These are phyloP conservation scores for Salicornia ramosissima DNA, from an alignment of 148 eudicot species.

Conservation along the genomic window DNA sequence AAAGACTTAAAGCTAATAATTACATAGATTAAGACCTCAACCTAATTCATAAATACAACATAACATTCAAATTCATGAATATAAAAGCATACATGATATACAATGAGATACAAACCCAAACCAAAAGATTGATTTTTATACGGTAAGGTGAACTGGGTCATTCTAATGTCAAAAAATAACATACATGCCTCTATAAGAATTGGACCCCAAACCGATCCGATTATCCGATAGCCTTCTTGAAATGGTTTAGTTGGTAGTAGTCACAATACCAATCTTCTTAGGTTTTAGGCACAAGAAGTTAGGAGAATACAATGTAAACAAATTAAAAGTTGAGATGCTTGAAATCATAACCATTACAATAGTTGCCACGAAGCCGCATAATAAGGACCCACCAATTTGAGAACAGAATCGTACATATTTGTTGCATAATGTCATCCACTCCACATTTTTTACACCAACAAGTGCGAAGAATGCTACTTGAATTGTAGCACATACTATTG, in stretches of 20 bases:
- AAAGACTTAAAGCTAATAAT: no score
- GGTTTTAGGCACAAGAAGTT: conserved; percentile 32
- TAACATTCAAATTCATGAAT: no score
- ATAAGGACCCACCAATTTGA: conserved; percentile 49
- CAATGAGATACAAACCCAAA: no score
- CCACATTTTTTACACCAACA: conserved; percentile 32
- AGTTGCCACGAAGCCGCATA: conserved; percentile 34
- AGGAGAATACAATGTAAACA: conserved; percentile 67
- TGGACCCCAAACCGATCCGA: no score
- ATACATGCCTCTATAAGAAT: no score
- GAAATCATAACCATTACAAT: conserved; percentile 37
- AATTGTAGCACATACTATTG: conserved; percentile 31
- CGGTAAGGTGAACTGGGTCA: no score
- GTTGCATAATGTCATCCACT: conserved; percentile 69
- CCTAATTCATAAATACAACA: no score
- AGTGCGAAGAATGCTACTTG: conserved; percentile 36
- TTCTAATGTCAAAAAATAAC: no score
- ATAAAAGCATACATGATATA: no score
- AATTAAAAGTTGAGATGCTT: conserved; percentile 42
- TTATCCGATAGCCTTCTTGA: no score
- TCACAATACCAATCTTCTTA: conserved; percentile 5
- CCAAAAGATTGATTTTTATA: no score
- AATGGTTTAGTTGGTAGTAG: neutral
- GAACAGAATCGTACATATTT: conserved; percentile 49
- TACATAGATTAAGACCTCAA: no score